Base-by-base conservation (phyloP, 345 rosid genomes). In the Sisymbrium irio region DNA sequence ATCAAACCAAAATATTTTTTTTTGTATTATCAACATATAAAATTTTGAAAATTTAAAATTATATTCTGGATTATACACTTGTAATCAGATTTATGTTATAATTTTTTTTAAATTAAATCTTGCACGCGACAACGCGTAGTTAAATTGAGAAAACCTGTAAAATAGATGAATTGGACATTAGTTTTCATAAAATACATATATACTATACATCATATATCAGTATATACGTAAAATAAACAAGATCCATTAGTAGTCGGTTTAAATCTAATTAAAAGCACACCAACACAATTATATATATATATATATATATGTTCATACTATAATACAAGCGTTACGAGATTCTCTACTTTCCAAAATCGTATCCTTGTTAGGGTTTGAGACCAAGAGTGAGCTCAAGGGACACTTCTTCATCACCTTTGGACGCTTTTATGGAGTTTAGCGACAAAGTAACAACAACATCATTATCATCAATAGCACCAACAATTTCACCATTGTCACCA, bases 331-430 rank as follows among this genome's bases (percentile, higher is more conserved):
- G 37, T 55, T 41, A 73, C 63, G 55, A 42, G 30, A 56, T 27
- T 32, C 35, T 32, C 7, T 7, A 73, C 53, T 9, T 32, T 67
- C 44, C 3, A 30, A 37, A 56, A 32, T 35, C n/a, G 40, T 44
- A 44, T 11, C 35, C 40, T 17, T 44, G 47, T 65, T 37, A 74
- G 19, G 62, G 15, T 5, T 22, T 69, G 49, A 62, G 45, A 62
- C 71, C 70, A 27, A 76, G 75, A 37, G 75, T 55, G 66, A 76
- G 79, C 13, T 76, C 79, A 63, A 76, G 75, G 28, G 71, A 76
- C 61, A 63, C 37, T 36, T 76, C 54, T 27, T 70, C 54, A 3
- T 69, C 66, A 37, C 20, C 28, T 63, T 46, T 55, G 17, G 66
- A 55, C 55, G 18, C 40, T 51, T 61, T 35, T 41, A 36, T 61